These are phyloP conservation scores for Venturia oleaginea DNA, from an alignment of 2,329 filamentous ascomycete species.

Conservation along the genomic window DNA sequence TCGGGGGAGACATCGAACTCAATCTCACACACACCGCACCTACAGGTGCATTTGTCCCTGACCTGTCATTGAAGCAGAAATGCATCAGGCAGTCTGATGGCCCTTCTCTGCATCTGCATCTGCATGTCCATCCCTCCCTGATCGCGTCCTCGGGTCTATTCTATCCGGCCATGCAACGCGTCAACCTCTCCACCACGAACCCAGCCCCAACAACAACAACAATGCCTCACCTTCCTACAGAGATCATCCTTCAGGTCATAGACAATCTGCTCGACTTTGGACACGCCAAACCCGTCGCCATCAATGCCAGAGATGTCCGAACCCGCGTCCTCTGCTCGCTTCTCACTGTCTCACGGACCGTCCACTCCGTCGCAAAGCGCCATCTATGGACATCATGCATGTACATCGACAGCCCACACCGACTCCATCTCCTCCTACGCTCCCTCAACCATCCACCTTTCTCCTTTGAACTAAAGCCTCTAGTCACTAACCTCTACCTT, in stretches of 20 bases:
- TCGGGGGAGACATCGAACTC: background rate
- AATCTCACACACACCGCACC: background rate
- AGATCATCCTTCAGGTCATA: slow-evolving; percentile 23
- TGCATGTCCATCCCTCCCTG: background rate
- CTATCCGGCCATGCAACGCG: background rate
- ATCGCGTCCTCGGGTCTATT: background rate
- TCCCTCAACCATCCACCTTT: slow-evolving; percentile 25
- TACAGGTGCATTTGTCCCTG: background rate
- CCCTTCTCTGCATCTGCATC: background rate
- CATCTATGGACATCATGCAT: slow-evolving; percentile 39
- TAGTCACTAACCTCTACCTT: background rate
- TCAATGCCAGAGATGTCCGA: slow-evolving; percentile 30
- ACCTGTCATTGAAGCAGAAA: background rate
- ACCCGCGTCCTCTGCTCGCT: slow-evolving; percentile 37
- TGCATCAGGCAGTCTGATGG: too few relatives aligned
- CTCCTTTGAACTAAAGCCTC: slow-evolving; percentile 14
- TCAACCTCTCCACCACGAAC: background rate
- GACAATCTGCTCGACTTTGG: slow-evolving; percentile 18
- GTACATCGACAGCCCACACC: slow-evolving; percentile 33
- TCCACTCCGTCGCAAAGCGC: slow-evolving; percentile 32
- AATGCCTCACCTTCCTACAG: slow-evolving; percentile 19
- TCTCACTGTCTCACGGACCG: slow-evolving; percentile 37
- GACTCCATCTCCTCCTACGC: slow-evolving; percentile 28
- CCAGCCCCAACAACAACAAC: background rate
- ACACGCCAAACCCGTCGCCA: slow-evolving; percentile 15